Conservation (phyloP, 2,329 filamentous ascomycete species). For the Huntiella abstrusa region DNA sequence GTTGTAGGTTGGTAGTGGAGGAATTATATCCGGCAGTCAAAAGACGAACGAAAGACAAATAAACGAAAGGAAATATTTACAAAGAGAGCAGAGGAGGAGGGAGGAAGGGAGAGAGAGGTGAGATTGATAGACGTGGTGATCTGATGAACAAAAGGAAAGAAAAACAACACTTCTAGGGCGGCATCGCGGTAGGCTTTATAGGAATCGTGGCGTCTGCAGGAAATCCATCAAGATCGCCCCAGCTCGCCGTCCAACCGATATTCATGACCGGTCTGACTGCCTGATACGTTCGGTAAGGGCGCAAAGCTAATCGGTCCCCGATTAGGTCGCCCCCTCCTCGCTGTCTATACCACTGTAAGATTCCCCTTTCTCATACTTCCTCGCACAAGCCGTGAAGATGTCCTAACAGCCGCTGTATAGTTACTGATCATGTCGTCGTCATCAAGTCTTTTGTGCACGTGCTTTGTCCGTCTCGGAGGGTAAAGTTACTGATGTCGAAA, state of each 20-base stretch:
- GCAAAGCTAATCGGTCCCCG: background rate
- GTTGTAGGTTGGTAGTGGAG: no score
- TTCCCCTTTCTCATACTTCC: background rate
- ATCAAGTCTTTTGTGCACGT: background rate
- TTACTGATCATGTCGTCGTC: background rate
- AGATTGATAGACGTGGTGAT: constrained; percentile 8
- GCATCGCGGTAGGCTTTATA: constrained; percentile 7
- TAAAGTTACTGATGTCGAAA: no score
- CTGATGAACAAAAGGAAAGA: constrained; percentile 4
- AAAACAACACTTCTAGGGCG: background rate
- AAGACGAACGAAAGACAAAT: background rate
- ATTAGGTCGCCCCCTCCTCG: background rate
- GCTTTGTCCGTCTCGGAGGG: no score
- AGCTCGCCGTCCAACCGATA: no score
- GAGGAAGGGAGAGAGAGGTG: constrained; percentile 6
- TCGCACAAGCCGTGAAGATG: background rate
- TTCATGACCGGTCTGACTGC: background rate
- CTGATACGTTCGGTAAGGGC: background rate
- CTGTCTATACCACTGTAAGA: background rate
- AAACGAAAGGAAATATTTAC: background rate
- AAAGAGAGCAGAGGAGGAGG: background rate
- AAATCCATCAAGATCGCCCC: no score
- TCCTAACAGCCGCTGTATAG: background rate
- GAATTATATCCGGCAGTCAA: background rate
- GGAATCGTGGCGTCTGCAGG: background rate